These are phyloP conservation scores for Talaromyces rugulosus DNA, from an alignment of 2,329 filamentous ascomycete genomes.

Conservation along the genomic window DNA sequence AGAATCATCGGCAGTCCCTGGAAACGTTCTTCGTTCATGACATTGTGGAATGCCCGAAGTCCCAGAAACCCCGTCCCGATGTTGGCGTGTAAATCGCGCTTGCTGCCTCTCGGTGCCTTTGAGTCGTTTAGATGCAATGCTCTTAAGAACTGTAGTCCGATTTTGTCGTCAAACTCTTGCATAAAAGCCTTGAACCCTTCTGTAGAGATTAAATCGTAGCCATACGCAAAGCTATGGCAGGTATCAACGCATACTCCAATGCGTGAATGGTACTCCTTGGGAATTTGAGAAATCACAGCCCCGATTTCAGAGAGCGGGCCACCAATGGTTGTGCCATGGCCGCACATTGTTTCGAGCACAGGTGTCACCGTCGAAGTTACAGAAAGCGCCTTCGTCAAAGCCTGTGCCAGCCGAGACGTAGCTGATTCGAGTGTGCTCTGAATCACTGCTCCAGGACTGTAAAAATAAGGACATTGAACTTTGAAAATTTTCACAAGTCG, in stretches of 20 bases:
- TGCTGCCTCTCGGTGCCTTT: constrained; percentile 78
- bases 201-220: constrained; percentile 80
- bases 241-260: constrained; percentile 96
- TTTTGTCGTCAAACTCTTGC: constrained; percentile 67
- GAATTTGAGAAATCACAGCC: constrained; percentile 73
- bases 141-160: constrained; percentile 74
- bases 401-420: constrained; percentile 71
- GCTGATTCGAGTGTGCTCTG: constrained; percentile 64
- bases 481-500: background rate
- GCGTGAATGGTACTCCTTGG: constrained; percentile 67
- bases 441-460: constrained; percentile 70
- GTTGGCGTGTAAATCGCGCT: constrained; percentile 89
- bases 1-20: constrained; percentile 83
- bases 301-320: constrained; percentile 79
- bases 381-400: constrained; percentile 76
- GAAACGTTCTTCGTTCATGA: constrained; percentile 78
- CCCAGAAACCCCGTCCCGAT: constrained; percentile 94
- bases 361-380: constrained; percentile 74
- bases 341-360: constrained; percentile 93
- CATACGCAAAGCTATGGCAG: constrained; percentile 91
- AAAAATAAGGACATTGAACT: background rate
- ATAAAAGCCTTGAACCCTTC: constrained; percentile 70
- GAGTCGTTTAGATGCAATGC: constrained; percentile 94
- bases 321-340: constrained; percentile 81
- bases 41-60: constrained; percentile 80